phyloP scores from a whole-genome alignment of 306 rosid genomes.

The Mimosa pudica region DNA sequence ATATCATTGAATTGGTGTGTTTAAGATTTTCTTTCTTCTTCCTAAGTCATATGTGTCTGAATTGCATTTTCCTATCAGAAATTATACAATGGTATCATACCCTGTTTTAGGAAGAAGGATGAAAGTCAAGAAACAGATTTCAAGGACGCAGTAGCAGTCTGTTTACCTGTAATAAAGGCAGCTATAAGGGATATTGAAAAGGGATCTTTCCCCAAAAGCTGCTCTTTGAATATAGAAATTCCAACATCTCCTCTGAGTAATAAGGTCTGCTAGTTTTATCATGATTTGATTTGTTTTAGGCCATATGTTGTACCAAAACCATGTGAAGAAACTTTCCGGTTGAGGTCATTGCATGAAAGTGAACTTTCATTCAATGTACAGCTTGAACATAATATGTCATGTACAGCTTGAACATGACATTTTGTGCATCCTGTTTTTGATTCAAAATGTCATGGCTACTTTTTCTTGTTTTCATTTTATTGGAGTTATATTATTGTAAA shows the following conservation, averaged over 20 bases:
- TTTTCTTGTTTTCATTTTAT: neutral
- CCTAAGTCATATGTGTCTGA: conserved; percentile 20
- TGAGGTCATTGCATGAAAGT: neutral
- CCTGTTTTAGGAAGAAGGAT: conserved; percentile 81
- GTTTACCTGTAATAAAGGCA: conserved; percentile 82
- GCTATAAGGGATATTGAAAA: conserved; percentile 77
- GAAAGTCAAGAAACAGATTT: conserved; percentile 90
- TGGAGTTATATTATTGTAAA: conserved; percentile 1
- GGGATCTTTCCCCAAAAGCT: conserved; percentile 69
- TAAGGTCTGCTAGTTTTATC: conserved; percentile 62
- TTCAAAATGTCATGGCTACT: neutral
- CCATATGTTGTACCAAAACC: neutral
- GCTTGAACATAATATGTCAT: neutral
- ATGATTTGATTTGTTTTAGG: conserved; percentile 23
- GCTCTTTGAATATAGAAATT: conserved; percentile 72
- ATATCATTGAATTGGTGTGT: conserved; percentile 86
- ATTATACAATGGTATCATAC: conserved; percentile 31
- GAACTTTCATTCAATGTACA: neutral
- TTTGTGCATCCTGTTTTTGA: neutral
- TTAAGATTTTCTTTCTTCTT: conserved; percentile 18
- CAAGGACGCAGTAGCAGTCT: conserved; percentile 85
- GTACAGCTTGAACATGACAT: neutral
- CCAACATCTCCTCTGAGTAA: conserved; percentile 76
- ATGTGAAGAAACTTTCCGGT: neutral
- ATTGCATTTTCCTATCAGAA: conserved; percentile 34